phyloP scores from a whole-genome alignment of 192 early-diverging fungal genomes.

The Coemansia nantahalensis region DNA sequence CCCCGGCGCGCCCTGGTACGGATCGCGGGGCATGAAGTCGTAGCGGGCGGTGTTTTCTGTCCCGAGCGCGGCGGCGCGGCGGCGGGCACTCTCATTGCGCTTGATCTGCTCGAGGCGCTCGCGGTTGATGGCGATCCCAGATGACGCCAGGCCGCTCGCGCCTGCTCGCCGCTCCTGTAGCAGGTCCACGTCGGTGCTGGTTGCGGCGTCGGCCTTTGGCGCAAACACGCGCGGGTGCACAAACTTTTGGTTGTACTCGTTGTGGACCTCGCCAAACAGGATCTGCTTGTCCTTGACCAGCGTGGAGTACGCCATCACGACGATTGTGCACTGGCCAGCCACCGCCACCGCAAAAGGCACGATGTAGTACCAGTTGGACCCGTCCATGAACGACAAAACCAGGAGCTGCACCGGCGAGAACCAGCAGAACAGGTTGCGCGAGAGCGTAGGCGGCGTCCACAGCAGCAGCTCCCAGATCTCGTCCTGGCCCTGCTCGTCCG shows the following conservation, averaged over 20 bases:
- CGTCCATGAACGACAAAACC: conserved; percentile 50
- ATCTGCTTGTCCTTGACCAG: conserved; percentile 62
- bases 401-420: conserved; percentile 63
- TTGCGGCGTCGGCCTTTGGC: conserved; percentile 51
- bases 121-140: neutral
- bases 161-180: conserved; percentile 21
- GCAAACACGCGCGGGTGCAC: conserved; percentile 63
- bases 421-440: conserved; percentile 57
- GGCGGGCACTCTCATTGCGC: neutral
- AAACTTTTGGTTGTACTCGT: conserved; percentile 64
- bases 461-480: conserved; percentile 53
- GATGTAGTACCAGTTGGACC: conserved; percentile 59
- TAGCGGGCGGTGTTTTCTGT: neutral
- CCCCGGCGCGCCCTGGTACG: neutral
- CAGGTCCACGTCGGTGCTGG: conserved; percentile 48
- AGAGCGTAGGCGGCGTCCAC: conserved; percentile 49
- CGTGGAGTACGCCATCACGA: conserved; percentile 28
- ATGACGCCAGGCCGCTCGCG: neutral
- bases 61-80: conserved; percentile 4
- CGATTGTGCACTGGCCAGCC: conserved; percentile 53
- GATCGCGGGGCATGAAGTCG: conserved; percentile 3
- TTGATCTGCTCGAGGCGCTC: neutral
- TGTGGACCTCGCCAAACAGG: conserved; percentile 56
- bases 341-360: conserved; percentile 54
- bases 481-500: conserved; percentile 41